Conservation (phyloP, 164 flowering plant genomes). For the Hamamelis virginiana region DNA sequence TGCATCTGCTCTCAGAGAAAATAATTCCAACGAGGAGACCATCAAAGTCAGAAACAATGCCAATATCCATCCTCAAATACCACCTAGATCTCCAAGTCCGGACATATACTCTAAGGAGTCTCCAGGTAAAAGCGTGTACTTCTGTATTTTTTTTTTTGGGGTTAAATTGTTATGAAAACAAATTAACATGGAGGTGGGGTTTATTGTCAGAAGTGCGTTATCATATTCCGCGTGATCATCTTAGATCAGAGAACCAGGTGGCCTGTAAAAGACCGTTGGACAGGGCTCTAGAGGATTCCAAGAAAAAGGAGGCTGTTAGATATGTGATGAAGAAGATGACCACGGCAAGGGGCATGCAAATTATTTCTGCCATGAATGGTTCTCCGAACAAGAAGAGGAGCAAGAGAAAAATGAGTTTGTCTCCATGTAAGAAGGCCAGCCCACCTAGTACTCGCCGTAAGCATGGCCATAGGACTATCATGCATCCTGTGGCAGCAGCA, state of each 20-base stretch:
- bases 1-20: not conserved
- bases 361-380: constrained; percentile 36
- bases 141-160: not conserved
- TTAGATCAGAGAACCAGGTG: constrained; percentile 14
- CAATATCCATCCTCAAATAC: constrained; percentile 24
- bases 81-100: constrained; percentile 49
- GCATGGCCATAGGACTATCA: constrained; percentile 1
- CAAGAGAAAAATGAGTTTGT: constrained; percentile 12
- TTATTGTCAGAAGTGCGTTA: constrained; percentile 24
- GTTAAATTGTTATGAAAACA: not conserved
- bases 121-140: constrained; percentile 42
- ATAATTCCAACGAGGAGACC: constrained; percentile 3
- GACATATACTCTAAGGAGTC: constrained; percentile 30
- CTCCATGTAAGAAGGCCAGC: constrained; percentile 19
- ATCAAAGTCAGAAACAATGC: not conserved
- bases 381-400: constrained; percentile 30
- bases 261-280: constrained; percentile 23
- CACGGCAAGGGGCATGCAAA: constrained; percentile 25
- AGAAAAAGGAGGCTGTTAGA: constrained; percentile 41
- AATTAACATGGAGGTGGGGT: constrained; percentile 1
- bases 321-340: constrained; percentile 40
- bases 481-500: constrained; percentile 25
- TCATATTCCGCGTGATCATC: constrained; percentile 30
- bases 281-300: constrained; percentile 25
- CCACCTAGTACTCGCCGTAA: constrained; percentile 15